Base-by-base conservation (phyloP, 2,329 filamentous ascomycete genomes). In the Fusarium falciforme region DNA sequence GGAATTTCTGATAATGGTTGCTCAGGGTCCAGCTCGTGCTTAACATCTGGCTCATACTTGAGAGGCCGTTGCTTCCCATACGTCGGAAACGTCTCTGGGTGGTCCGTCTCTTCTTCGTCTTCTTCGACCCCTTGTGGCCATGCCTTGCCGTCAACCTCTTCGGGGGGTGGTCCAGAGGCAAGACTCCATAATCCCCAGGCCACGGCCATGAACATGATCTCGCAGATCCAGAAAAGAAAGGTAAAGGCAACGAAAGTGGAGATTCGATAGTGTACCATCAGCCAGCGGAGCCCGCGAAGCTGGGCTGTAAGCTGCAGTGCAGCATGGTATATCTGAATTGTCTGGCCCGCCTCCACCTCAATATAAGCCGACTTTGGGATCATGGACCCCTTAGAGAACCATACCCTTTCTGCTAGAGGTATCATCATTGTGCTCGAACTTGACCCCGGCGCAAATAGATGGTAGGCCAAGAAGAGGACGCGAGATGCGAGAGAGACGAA, bases 221-320 rank as follows among this genome's bases (percentile, higher is more conserved):
- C 94, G 14, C 90, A 89, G 1, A 85, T 80, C 94, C 95, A 98
- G 82, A 98, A 98, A 0, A 89, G 76, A 1, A 85, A 82, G 0
- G 92, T 93, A 77, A 95, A 93, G 1, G 92, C 78, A 1, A 93
- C 61, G 67, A 94, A 95, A 6, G 91, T 91, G 2, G 90, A 81
- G 38, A 96, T 78, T 14, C 93, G 90, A 84, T 96, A 92, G 70
- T 94, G 91, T 78, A 96, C 96, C 93, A 99, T 97, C 64, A 95
- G 78, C 90, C 93, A 96, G 58, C 93, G 86, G 70, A 98, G 81
- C 0, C 96, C 96, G 12, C 89, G 87, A 73, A 98, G 91, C 62
- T 91, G 89, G 6, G 96, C 95, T 31, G 89, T 91, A 71, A 98
- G 90, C 4, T 88, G 88, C 36, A 97, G 87, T 16, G 83, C 84